Evolutionary conservation across 164 flowering plant genomes (phyloP).

Genomic region (Liriodendron chinense): DNA sequence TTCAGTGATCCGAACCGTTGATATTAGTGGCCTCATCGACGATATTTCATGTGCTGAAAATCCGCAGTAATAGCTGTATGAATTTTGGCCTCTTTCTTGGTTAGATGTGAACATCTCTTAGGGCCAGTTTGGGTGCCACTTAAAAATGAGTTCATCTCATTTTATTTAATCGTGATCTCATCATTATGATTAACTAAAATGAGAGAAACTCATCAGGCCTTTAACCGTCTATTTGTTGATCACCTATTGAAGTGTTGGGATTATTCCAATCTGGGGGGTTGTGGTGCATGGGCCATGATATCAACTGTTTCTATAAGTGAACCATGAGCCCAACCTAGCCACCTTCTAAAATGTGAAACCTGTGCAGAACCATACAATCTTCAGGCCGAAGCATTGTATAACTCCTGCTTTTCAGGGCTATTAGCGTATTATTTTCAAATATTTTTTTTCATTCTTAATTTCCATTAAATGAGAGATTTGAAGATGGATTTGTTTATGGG

Average conservation of each 20-base stretch:
- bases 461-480: slow-evolving; percentile 3
- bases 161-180: too few species aligned
- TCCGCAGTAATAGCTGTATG: neutral
- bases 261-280: neutral
- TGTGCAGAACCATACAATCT: neutral
- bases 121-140: neutral
- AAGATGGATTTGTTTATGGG: slow-evolving; percentile 13
- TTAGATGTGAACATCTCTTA: neutral
- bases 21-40: neutral
- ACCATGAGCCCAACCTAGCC: neutral
- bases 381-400: neutral
- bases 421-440: neutral
- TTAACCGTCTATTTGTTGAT: too few species aligned
- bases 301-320: neutral
- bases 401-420: neutral
- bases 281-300: neutral
- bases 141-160: too few species aligned
- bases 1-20: neutral
- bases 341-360: neutral
- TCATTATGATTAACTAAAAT: too few species aligned
- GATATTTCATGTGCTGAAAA: too few species aligned
- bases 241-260: too few species aligned
- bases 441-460: neutral
- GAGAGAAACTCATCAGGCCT: too few species aligned
- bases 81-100: neutral